Evolutionary conservation across 1,284 basidiomycete genomes (phyloP), one percentile per base, ranked within the genome.

Genomic region (Puccinia novopanici): DNA sequence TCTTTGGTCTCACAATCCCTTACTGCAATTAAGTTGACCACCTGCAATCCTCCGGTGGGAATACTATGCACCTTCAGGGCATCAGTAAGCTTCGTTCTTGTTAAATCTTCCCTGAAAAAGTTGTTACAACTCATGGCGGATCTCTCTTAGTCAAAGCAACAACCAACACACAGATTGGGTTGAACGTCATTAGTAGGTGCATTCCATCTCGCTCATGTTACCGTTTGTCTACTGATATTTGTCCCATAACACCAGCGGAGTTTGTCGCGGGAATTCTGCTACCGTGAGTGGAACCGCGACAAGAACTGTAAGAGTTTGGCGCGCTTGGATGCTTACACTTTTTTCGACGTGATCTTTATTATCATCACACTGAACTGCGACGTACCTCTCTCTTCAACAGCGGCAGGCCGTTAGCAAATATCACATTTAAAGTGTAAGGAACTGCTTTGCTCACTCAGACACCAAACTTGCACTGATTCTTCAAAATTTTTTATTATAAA

Each of bases 351-450:
- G 34, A 34, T 34, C 4, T 4, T 34, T 34, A 34, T 34, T 4
- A 34, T 34, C 34, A 34, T 57, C 57, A 24, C n/a, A 40, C 55
- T 54, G 4, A 24, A 55, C 34, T 73, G 34, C 12, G 13, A 19
- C 45, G 15, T 61, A 13, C 24, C 34, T 52, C 2, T 50, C 45
- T 48, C 45, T 48, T 48, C 45, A 19, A 80, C n/a, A 70, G 37
- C 17, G 77, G 77, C 22, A 45, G 57, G n/a, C 77, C 77, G 12
- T 52, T 80, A 19, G 77, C 77, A 17, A 80, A 80, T 42, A 52
- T 80, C 40, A 80, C 77, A 22, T 80, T 80, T 34, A 80, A 80
- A 61, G 77, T 80, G 77, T 80, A 78, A 15, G 75, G 8, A 3
- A 63, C n/a, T 70, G 22, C 15, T 48, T 79, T 22, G 24, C 24